Evolutionary conservation across 1,139 yeast species (phyloP).

Genomic region (Kodamaea ohmeri): DNA sequence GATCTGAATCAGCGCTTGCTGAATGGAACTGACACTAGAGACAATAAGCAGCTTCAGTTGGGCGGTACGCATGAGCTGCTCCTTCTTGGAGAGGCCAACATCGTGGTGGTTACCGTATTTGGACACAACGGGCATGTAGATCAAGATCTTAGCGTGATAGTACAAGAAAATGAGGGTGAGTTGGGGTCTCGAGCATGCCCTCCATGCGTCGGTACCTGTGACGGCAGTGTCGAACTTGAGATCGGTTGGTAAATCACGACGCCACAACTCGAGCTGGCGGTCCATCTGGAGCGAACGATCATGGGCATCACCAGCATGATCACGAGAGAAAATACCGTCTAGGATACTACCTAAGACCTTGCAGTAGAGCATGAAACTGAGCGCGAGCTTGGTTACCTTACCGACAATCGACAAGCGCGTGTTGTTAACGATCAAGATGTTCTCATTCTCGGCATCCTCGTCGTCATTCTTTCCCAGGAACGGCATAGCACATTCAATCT

Average conservation of each 20-base stretch:
- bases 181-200: slow-evolving; percentile 45
- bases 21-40: slow-evolving; percentile 64
- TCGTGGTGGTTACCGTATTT: slow-evolving; percentile 45
- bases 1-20: slow-evolving; percentile 70
- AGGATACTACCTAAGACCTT: slow-evolving; percentile 72
- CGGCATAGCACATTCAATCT: slow-evolving; percentile 84
- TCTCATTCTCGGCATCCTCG: slow-evolving; percentile 46
- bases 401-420: slow-evolving; percentile 62
- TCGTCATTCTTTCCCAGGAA: slow-evolving; percentile 55
- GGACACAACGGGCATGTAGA: slow-evolving; percentile 72
- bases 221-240: slow-evolving; percentile 66
- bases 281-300: slow-evolving; percentile 52
- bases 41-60: slow-evolving; percentile 16
- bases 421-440: slow-evolving; percentile 57
- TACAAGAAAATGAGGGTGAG: slow-evolving; percentile 63
- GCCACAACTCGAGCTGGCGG: slow-evolving; percentile 75
- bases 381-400: slow-evolving; percentile 60
- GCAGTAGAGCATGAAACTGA: slow-evolving; percentile 66
- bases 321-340: slow-evolving; percentile 60
- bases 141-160: slow-evolving; percentile 75
- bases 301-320: slow-evolving; percentile 31
- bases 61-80: slow-evolving; percentile 30
- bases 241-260: slow-evolving; percentile 61
- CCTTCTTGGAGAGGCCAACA: slow-evolving; percentile 45
- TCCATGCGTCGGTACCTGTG: slow-evolving; percentile 51